Conservation (phyloP, 495 filamentous ascomycete species). For the Tuber magnatum region DNA sequence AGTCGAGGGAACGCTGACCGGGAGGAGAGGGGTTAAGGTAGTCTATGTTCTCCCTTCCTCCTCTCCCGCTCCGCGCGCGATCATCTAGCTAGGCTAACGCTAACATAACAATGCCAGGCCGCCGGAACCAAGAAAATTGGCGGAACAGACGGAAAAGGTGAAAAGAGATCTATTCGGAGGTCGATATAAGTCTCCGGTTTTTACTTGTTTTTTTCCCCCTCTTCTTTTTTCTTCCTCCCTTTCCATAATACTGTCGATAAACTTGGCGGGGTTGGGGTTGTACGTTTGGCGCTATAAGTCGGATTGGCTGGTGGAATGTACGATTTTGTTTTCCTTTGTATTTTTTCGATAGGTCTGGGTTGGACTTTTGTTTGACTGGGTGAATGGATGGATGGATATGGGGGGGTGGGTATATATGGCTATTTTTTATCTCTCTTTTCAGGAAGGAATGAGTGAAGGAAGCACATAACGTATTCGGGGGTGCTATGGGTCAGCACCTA, state of each 20-base stretch:
- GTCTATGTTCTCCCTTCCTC: not conserved
- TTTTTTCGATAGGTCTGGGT: not conserved
- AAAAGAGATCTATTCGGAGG: not conserved
- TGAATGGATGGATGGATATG: not conserved
- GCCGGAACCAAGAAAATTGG: conserved; percentile 42
- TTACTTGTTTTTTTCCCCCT: not conserved
- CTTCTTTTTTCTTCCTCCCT: not conserved
- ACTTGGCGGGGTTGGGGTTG: not conserved
- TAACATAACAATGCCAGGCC: conserved; percentile 28
- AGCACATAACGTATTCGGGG: too few relatives aligned
- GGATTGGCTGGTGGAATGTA: not conserved
- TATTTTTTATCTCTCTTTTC: not conserved
- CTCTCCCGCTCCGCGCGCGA: not conserved
- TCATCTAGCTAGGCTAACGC: not conserved
- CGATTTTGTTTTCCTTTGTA: not conserved
- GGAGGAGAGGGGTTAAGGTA: conserved; percentile 39
- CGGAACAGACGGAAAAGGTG: conserved; percentile 42
- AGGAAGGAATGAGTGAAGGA: not conserved
- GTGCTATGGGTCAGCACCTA: too few relatives aligned
- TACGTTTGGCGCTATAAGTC: not conserved
- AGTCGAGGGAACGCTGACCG: conserved; percentile 39
- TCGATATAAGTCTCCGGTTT: not conserved
- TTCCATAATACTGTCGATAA: not conserved
- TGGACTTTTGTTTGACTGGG: not conserved
- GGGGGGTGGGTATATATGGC: not conserved